Base-by-base conservation (phyloP, 441 rosid species). In the Erodium moschatum region DNA sequence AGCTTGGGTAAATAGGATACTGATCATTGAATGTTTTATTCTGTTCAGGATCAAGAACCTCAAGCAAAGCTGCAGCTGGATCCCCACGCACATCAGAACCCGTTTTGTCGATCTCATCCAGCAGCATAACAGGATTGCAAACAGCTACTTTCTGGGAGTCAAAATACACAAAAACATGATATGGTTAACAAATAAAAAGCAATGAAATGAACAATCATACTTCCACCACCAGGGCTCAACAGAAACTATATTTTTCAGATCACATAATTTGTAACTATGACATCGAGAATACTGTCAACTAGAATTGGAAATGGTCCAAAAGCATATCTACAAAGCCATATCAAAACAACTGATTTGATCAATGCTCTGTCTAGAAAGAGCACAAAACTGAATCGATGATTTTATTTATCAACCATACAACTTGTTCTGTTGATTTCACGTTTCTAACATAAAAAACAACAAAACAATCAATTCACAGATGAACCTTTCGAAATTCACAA, bases 41-140 rank as follows among this genome's bases (percentile, higher is more conserved):
- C 85, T 95, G 99, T 79, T 95, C 97, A 42, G 97, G 92, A 79
- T 94, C 99, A 82, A 95, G 96, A 80, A 95, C 99, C 85, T 95
- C 99, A 72, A 95, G 83, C 71, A 95, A 83, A 78, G 99, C 99
- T 5, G 97, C 90, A 74, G 99, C 97, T 64, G 99, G 97, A 85
- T 95, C 99, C 64, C 97, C 99, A 64, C 97, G 94, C 27, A 90
- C 87, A 84, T 95, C 97, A 38, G 97, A 95, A 71, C 99, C 97
- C 0, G 99, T 91, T 81, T 95, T 95, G 89, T 95, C 99, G 80
- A 95, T 86, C 85, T 95, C 99, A 81, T 95, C 99, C 75, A 91
- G 82, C 60, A 95, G 81, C 96, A 95, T 89, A 74, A 95, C 97
- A 61, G 99, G 99, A 78, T 95, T 95, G 85, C 95, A 84, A 72